These are phyloP conservation scores for Globisporangium emineosum DNA, from an alignment of 352 stramenopile genomes.

Conservation along the genomic window DNA sequence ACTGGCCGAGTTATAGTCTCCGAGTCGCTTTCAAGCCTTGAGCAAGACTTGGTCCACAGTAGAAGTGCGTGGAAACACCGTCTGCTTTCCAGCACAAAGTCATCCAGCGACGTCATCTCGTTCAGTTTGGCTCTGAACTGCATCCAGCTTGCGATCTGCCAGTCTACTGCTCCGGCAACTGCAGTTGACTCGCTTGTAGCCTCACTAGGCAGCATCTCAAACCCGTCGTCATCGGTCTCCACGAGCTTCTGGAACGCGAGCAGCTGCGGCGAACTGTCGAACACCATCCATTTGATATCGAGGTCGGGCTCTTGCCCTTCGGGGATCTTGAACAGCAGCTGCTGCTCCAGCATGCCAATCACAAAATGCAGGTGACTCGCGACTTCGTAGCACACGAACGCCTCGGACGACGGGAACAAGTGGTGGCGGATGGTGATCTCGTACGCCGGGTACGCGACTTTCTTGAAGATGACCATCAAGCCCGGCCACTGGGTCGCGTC, in stretches of 20 bases:
- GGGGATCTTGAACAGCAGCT: conserved; percentile 32
- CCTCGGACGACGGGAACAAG: conserved; percentile 47
- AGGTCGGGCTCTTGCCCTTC: conserved; percentile 37
- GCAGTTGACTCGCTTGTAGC: not conserved
- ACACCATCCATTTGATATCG: conserved; percentile 44
- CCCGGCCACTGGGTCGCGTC: conserved; percentile 69
- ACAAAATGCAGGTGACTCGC: conserved; percentile 52
- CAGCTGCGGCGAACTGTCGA: conserved; percentile 34
- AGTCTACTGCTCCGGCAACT: conserved; percentile 9
- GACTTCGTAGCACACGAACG: conserved; percentile 68
- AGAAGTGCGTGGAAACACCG: conserved; percentile 44
- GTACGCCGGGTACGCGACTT: conserved; percentile 60
- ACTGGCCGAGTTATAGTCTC: conserved; percentile 18
- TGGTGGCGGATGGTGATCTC: conserved; percentile 24
- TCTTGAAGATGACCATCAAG: conserved; percentile 71
- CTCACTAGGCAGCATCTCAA: conserved; percentile 11
- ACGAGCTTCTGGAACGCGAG: conserved; percentile 49
- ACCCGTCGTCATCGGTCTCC: conserved; percentile 21
- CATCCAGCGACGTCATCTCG: conserved; percentile 51
- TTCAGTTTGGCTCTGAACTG: conserved; percentile 44
- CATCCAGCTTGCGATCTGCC: conserved; percentile 50
- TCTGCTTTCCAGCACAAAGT: conserved; percentile 50
- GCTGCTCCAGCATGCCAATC: conserved; percentile 42
- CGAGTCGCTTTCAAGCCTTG: not conserved
- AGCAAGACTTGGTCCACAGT: conserved; percentile 30